Conservation (phyloP, 1,284 basidiomycete genomes). For the Marasmius fiardii region DNA sequence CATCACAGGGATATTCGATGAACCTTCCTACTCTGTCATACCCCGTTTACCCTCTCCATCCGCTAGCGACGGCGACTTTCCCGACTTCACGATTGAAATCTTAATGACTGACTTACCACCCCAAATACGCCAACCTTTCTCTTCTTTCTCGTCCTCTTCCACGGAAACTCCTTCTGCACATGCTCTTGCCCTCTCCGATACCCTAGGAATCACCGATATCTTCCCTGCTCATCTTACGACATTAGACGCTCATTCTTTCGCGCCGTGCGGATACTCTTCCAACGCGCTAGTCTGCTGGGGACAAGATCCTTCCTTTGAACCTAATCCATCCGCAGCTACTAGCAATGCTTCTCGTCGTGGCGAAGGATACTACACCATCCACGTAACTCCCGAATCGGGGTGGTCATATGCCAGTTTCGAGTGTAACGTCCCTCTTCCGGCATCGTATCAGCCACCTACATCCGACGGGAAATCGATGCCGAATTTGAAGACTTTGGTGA, state of each 20-base stretch:
- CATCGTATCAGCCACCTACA: slow-evolving; percentile 26
- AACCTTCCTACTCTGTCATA: slow-evolving; percentile 26
- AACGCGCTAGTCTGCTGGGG: slow-evolving; percentile 86
- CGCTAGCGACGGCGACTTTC: slow-evolving; percentile 28
- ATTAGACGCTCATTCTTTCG: slow-evolving; percentile 92
- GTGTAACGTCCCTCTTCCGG: slow-evolving; percentile 88
- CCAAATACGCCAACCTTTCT: slow-evolving; percentile 76
- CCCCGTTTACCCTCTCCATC: slow-evolving; percentile 19
- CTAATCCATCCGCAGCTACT: slow-evolving; percentile 5
- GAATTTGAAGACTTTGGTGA: slow-evolving; percentile 78
- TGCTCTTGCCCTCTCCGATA: slow-evolving; percentile 66
- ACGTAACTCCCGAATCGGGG: slow-evolving; percentile 96
- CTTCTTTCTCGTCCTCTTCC: slow-evolving; percentile 45
- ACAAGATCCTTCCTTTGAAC: slow-evolving; percentile 27
- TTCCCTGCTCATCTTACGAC: slow-evolving; percentile 79
- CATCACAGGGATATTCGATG: slow-evolving; percentile 65
- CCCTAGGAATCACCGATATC: slow-evolving; percentile 81
- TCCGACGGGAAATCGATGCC: slow-evolving; percentile 46
- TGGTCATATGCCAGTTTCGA: slow-evolving; percentile 99
- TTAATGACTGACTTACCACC: slow-evolving; percentile 95
- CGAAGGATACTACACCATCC: slow-evolving; percentile 97
- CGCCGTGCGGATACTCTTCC: slow-evolving; percentile 95
- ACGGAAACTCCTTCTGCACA: slow-evolving; percentile 52
- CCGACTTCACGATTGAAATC: slow-evolving; percentile 96
- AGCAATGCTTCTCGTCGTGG: slow-evolving; percentile 26